Evolutionary conservation across 306 rosid species (phyloP).

Genomic region (Canavalia ensiformis): DNA sequence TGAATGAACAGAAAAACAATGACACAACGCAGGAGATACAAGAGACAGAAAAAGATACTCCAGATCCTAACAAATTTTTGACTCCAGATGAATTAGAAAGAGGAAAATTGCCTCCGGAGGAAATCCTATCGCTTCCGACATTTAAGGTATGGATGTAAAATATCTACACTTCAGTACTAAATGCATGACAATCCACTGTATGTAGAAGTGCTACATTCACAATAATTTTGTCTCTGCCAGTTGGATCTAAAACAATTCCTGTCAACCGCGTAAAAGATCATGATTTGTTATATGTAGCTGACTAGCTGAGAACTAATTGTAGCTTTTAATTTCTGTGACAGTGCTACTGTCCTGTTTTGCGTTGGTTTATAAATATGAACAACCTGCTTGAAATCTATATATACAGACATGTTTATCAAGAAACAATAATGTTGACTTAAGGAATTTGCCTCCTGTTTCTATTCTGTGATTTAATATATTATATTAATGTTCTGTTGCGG

Average conservation of each 20-base stretch:
- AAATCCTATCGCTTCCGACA: slow-evolving; percentile 91
- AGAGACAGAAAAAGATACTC: slow-evolving; percentile 65
- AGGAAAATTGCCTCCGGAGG: slow-evolving; percentile 89
- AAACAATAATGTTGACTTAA: slow-evolving; percentile 9
- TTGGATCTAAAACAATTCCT: slow-evolving; percentile 5
- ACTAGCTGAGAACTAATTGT: background rate
- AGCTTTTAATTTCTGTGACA: background rate
- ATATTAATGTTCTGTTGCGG: background rate
- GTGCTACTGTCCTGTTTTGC: slow-evolving; percentile 16
- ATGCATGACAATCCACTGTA: slow-evolving; percentile 9
- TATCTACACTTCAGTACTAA: slow-evolving; percentile 8
- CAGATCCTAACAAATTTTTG: slow-evolving; percentile 62
- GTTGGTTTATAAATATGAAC: slow-evolving; percentile 15
- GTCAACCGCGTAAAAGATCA: background rate
- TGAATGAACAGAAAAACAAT: slow-evolving; percentile 62
- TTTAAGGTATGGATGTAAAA: slow-evolving; percentile 74
- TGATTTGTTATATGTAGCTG: slow-evolving; percentile 16
- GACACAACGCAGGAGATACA: slow-evolving; percentile 52
- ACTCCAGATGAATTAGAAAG: slow-evolving; percentile 76
- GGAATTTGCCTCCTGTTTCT: background rate
- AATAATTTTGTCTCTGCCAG: background rate
- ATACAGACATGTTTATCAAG: background rate
- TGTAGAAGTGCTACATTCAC: slow-evolving; percentile 7
- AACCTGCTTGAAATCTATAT: background rate
- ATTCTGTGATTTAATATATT: background rate